Conservation (phyloP, 2,329 filamentous ascomycete genomes). For the Fusarium newnesense region DNA sequence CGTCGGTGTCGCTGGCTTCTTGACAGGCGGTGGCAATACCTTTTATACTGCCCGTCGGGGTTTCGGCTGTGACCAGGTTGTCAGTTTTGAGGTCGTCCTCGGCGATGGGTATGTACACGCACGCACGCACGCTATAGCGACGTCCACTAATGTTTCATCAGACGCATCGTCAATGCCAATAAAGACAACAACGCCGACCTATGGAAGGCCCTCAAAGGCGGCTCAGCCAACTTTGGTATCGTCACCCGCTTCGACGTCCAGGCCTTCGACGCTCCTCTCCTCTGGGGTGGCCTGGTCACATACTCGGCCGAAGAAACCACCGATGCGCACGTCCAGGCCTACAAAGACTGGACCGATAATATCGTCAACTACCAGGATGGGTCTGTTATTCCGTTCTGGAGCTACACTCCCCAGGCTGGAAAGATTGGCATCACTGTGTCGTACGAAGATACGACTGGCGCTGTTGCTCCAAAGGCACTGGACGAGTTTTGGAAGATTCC, state of each 20-base stretch:
- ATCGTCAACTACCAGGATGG: slow-evolving; percentile 12
- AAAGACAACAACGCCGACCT: slow-evolving; percentile 30
- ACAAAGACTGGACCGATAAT: slow-evolving; percentile 24
- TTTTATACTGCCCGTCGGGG: slow-evolving; percentile 29
- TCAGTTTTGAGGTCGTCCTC: slow-evolving; percentile 56
- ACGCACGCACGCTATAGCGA: rapidly evolving
- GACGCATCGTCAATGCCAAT: slow-evolving; percentile 14
- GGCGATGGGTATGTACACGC: not conserved
- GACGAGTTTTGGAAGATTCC: slow-evolving; percentile 15
- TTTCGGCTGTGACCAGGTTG: slow-evolving; percentile 53
- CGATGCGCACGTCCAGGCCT: slow-evolving; percentile 23
- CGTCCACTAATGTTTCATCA: not conserved
- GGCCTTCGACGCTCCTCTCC: slow-evolving; percentile 22
- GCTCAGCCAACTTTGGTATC: slow-evolving; percentile 30
- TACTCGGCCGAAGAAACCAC: slow-evolving; percentile 22
- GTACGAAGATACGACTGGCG: slow-evolving; percentile 14
- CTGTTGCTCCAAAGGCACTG: not conserved
- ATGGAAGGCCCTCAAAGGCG: slow-evolving; percentile 29
- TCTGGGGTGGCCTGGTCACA: slow-evolving; percentile 31
- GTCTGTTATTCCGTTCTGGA: slow-evolving; percentile 16
- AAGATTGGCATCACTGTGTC: slow-evolving; percentile 12
- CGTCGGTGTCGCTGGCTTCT: slow-evolving; percentile 44
- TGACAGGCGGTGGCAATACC: slow-evolving; percentile 42
- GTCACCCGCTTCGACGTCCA: slow-evolving; percentile 35
- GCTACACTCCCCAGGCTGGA: slow-evolving; percentile 1